Conservation (phyloP, 768 basidiomycete species). For the Lactarius deliciosus region DNA sequence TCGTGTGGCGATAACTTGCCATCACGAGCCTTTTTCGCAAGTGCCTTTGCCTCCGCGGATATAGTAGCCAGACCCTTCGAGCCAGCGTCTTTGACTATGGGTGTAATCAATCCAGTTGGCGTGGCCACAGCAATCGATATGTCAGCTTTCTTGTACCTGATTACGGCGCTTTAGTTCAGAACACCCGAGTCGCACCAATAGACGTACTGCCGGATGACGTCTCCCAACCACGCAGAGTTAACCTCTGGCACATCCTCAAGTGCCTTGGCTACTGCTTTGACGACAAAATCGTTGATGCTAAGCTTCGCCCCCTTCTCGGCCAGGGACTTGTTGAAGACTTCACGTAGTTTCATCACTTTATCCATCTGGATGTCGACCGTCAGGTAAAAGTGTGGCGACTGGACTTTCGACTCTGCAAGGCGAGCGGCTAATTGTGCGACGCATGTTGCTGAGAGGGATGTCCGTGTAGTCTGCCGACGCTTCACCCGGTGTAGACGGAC, state of each 20-base stretch:
- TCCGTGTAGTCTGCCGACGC: slow-evolving; percentile 74
- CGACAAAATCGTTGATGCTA: slow-evolving; percentile 96
- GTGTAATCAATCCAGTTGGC: slow-evolving; percentile 93
- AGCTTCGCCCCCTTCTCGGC: slow-evolving; percentile 88
- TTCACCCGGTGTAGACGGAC: slow-evolving; percentile 50
- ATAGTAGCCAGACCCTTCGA: slow-evolving; percentile 91
- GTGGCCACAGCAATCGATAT: slow-evolving; percentile 98
- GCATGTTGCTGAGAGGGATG: slow-evolving; percentile 90
- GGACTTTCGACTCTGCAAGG: slow-evolving; percentile 89
- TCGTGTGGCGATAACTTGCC: slow-evolving; percentile 93
- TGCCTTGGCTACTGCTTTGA: slow-evolving; percentile 91
- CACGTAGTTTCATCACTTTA: slow-evolving; percentile 87
- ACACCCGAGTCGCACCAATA: background rate
- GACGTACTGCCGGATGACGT: slow-evolving; percentile 91
- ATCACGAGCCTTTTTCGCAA: slow-evolving; percentile 95
- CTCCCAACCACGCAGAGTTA: slow-evolving; percentile 97
- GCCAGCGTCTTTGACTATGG: slow-evolving; percentile 92
- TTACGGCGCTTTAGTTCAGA: slow-evolving; percentile 11
- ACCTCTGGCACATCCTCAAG: slow-evolving; percentile 94
- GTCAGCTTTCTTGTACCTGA: slow-evolving; percentile 93
- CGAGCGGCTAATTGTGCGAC: slow-evolving; percentile 91
- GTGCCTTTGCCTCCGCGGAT: slow-evolving; percentile 85
- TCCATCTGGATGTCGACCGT: slow-evolving; percentile 97
- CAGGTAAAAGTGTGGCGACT: slow-evolving; percentile 96
- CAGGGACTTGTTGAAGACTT: slow-evolving; percentile 91